phyloP scores from a whole-genome alignment of 2,329 filamentous ascomycete species.

The Coniochaeta sp. region DNA sequence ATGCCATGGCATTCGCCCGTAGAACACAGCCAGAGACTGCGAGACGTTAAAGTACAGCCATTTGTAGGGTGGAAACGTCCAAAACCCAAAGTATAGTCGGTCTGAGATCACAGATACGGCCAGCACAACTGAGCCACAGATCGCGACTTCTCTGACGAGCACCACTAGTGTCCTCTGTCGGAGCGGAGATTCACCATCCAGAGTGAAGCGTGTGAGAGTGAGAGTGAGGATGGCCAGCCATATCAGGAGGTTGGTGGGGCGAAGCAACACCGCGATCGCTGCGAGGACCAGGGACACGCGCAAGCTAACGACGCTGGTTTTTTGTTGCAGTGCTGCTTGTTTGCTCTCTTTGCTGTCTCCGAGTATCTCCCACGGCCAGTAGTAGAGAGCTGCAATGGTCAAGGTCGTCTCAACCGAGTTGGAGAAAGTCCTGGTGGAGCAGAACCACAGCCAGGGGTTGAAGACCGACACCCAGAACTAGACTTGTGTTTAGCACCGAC shows the following conservation, averaged over 20 bases:
- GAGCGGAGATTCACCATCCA: slow-evolving; percentile 33
- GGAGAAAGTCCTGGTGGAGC: slow-evolving; percentile 85
- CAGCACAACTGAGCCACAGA: slow-evolving; percentile 59
- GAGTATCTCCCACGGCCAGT: slow-evolving; percentile 80
- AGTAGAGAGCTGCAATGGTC: slow-evolving; percentile 69
- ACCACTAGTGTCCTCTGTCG: slow-evolving; percentile 35
- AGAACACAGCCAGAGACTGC: slow-evolving; percentile 84
- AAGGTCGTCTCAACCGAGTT: slow-evolving; percentile 90
- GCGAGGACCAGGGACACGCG: slow-evolving; percentile 66
- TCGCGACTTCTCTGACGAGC: slow-evolving; percentile 54
- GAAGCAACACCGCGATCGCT: slow-evolving; percentile 73
- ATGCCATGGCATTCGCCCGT: slow-evolving; percentile 82
- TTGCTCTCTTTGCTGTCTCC: slow-evolving; percentile 30
- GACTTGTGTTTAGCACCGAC: not conserved
- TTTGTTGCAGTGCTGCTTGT: slow-evolving; percentile 24
- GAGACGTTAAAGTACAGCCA: slow-evolving; percentile 89
- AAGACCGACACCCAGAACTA: slow-evolving; percentile 64
- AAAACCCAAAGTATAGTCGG: slow-evolving; percentile 71
- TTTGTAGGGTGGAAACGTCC: slow-evolving; percentile 81
- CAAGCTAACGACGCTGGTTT: slow-evolving; percentile 30
- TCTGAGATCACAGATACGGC: slow-evolving; percentile 61
- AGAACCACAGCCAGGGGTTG: slow-evolving; percentile 96
- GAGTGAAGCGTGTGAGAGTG: slow-evolving; percentile 25
- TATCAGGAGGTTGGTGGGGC: slow-evolving; percentile 83
- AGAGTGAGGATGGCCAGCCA: slow-evolving; percentile 64